Conservation (phyloP, 257 asterid genomes). For the Solanum lignicaule region DNA sequence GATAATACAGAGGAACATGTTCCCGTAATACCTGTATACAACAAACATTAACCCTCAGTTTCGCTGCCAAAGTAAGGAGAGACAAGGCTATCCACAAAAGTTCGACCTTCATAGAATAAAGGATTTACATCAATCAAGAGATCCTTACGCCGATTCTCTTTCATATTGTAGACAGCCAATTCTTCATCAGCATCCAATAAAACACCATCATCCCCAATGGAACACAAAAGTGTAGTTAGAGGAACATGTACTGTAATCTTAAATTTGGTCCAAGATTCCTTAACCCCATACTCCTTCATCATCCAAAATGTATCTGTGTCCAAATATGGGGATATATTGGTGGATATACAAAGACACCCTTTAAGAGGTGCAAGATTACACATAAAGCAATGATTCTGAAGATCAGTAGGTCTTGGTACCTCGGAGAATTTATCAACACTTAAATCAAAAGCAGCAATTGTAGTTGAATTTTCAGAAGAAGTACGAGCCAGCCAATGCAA, state of each 20-base stretch:
- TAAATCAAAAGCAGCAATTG: constrained; percentile 24
- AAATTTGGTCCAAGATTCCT: background rate
- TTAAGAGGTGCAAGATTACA: background rate
- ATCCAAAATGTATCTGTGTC: background rate
- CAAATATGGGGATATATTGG: too few species aligned
- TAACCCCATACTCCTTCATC: background rate
- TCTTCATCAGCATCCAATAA: background rate
- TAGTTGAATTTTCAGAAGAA: background rate
- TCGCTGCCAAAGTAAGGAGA: too few species aligned
- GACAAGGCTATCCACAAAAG: too few species aligned
- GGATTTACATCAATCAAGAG: background rate
- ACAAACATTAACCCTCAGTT: too few species aligned
- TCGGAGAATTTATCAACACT: constrained; percentile 17
- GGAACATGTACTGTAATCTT: background rate
- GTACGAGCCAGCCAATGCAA: background rate
- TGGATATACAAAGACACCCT: background rate
- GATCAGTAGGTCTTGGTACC: constrained; percentile 23
- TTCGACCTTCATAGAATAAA: too few species aligned
- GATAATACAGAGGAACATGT: too few species aligned
- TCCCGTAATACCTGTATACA: too few species aligned
- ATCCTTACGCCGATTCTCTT: background rate
- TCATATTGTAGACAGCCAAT: constrained; percentile 2
- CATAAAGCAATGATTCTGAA: background rate
- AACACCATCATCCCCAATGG: background rate
- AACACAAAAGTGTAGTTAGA: background rate